Base-by-base conservation (phyloP, 768 basidiomycete genomes). In the Termitomyces sp. region DNA sequence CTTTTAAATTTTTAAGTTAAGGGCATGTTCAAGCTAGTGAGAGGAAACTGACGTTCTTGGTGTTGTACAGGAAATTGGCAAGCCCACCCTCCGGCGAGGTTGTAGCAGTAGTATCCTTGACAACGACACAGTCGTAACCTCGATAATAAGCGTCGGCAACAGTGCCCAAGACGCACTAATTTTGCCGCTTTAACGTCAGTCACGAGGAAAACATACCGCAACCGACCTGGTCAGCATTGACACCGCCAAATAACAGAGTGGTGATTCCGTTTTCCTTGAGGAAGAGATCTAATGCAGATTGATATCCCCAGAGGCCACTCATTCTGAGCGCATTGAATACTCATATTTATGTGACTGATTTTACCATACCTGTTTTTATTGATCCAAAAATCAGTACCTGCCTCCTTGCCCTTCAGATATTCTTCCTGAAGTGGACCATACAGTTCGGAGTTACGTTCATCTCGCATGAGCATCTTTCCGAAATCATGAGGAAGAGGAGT, bases 361-460 rank as follows among this genome's bases (percentile, higher is more conserved):
- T 46, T 39, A 18, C 22, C 37, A 31, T 42, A 83, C 85, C 86
- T 73, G 69, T 88, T 88, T 70, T 88, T 89, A 68, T 88, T 82
- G 53, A 88, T 83, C 86, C 86, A 88, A 60, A 86, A 77, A 68
- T 89, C 86, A 11, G 83, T 85, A 0, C 85, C 85, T 6, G 68
- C 71, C 13, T 78, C 70, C 59, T 76, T 71, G 18, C 86, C 86
- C 52, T 78, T 74, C 55, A 80, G 48, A 63, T 79, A 87, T 60
- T 81, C 76, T 0, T 70, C 72, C 61, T 87, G 85, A 36, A 89
- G 73, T 9, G 85, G 85, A 0, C 82, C 85, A 70, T 88, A 88
- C 51, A 87, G 72, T 41, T 81, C 81, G 3, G 85, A 76, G 67
- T 88, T 88, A 58, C 71, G 75, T 50, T 75, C 76, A 49, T 72